These are phyloP conservation scores for Rhodotorula paludigena DNA, from an alignment of 768 basidiomycete species.

Conservation along the genomic window DNA sequence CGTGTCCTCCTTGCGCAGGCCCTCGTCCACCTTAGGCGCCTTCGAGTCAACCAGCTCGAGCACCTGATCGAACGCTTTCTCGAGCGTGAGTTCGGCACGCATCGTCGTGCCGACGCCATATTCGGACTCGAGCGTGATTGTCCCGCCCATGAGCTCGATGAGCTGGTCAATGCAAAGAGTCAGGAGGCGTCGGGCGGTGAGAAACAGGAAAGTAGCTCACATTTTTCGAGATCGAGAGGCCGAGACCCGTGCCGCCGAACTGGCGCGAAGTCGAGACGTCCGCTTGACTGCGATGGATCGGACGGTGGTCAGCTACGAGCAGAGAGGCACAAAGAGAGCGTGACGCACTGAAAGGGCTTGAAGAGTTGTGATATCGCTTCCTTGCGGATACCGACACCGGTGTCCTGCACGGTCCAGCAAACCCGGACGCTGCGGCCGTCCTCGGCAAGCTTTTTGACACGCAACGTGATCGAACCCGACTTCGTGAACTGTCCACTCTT, in stretches of 20 bases:
- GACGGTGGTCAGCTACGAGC: not conserved
- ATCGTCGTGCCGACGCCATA: constrained; percentile 35
- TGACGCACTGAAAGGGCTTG: constrained; percentile 72
- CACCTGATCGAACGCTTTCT: constrained; percentile 10
- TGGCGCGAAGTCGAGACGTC: constrained; percentile 85
- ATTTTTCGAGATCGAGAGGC: constrained; percentile 65
- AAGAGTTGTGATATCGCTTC: constrained; percentile 95
- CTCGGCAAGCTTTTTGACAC: constrained; percentile 46
- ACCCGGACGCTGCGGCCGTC: constrained; percentile 65
- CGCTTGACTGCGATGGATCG: constrained; percentile 56
- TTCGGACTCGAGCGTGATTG: constrained; percentile 25
- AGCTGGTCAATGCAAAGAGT: constrained; percentile 12
- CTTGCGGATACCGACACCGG: constrained; percentile 93
- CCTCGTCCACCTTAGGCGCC: not conserved
- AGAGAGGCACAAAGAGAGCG: not conserved
- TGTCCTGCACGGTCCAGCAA: constrained; percentile 93
- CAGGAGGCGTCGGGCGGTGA: not conserved
- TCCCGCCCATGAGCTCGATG: constrained; percentile 38
- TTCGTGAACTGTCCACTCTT: too few species aligned
- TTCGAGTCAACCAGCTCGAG: not conserved
- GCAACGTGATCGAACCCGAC: constrained; percentile 24
- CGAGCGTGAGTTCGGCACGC: constrained; percentile 8
- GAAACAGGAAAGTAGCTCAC: constrained; percentile 3
- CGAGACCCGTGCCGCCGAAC: constrained; percentile 93
- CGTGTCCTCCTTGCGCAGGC: not conserved